Evolutionary conservation across 306 rosid species (phyloP), one percentile per base, ranked within the genome.

Genomic region (Canavalia ensiformis): DNA sequence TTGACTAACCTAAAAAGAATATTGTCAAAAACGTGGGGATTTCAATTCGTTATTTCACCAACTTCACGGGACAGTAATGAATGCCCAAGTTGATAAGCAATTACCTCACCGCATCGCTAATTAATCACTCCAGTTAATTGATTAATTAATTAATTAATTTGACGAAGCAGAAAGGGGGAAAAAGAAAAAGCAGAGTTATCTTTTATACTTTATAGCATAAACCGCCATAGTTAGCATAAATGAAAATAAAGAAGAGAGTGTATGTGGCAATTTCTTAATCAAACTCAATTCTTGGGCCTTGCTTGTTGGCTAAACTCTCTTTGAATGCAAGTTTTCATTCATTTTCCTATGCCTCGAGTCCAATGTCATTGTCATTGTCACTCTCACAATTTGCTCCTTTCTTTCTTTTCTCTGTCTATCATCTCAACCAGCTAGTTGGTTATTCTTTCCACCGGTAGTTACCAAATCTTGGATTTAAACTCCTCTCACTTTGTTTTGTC

Each of bases 271-370:
- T 85, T 37, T 25, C 64, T 30, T 49, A 30, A 66, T 81, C 72
- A 81, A 77, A 60, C 59, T 62, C 33, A 81, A 68, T 37, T 77
- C 47, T 81, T 69, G 80, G 74, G 76, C 60, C 75, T 84, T 73
- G 30, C 64, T 81, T 77, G 45, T 69, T 77, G 12, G 72, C 82
- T 80, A 86, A 90, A 87, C 86, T 90, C 88, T 85, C 95, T 91
- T 91, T 82, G 82, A 90, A 86, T 90, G 88, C 55, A 94, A 90
- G 97, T 85, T 74, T 88, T 63, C 44, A 75, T 57, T 74, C 10
- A 64, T 71, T 71, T 49, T 41, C 68, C 64, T 45, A 79, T 60
- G 75, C 85, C 28, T 47, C 4, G 59, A 55, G 35, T 66, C 37
- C 37, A 59, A 50, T 84, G 80, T 76, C 56, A 42, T 52, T 84